phyloP scores from a whole-genome alignment of 148 eudicot species.

The Chenopodium suecicum region DNA sequence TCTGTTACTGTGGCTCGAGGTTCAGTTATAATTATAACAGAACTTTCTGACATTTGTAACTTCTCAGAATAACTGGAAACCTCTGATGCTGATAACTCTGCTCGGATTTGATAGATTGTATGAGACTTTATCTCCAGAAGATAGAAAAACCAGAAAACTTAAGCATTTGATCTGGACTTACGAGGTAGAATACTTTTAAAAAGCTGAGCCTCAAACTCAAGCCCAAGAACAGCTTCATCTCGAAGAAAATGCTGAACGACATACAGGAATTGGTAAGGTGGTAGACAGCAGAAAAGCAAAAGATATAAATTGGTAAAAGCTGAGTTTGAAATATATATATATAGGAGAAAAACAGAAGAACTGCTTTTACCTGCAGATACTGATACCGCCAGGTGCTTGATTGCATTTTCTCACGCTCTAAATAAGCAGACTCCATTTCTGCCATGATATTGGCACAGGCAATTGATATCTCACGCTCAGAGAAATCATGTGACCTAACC shows the following conservation, averaged over 20 bases:
- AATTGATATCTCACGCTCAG: constrained; percentile 73
- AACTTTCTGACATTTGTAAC: constrained; percentile 48
- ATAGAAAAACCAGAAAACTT: background rate
- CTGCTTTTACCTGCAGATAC: constrained; percentile 54
- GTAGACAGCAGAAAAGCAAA: background rate
- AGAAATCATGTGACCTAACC: constrained; percentile 62
- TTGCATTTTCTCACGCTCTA: constrained; percentile 79
- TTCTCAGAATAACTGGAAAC: constrained; percentile 62
- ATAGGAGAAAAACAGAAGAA: background rate
- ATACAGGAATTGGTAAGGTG: background rate
- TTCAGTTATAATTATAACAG: constrained; percentile 60
- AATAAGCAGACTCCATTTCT: constrained; percentile 79
- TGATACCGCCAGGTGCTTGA: constrained; percentile 69
- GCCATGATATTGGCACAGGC: constrained; percentile 63
- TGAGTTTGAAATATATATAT: background rate
- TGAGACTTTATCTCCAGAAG: constrained; percentile 1
- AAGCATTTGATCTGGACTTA: constrained; percentile 37
- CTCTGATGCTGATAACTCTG: constrained; percentile 62
- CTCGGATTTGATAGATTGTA: background rate
- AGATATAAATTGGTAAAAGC: background rate
- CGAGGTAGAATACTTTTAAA: constrained; percentile 70
- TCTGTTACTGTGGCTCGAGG: constrained; percentile 66
- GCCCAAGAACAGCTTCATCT: constrained; percentile 68
- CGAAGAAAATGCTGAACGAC: constrained; percentile 70
- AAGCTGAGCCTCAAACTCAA: constrained; percentile 81